Percentiles rank a stretch among this genome's conserved stretches.
Conservation (phyloP, 345 rosid species). For the Salix suchowensis region DNA sequence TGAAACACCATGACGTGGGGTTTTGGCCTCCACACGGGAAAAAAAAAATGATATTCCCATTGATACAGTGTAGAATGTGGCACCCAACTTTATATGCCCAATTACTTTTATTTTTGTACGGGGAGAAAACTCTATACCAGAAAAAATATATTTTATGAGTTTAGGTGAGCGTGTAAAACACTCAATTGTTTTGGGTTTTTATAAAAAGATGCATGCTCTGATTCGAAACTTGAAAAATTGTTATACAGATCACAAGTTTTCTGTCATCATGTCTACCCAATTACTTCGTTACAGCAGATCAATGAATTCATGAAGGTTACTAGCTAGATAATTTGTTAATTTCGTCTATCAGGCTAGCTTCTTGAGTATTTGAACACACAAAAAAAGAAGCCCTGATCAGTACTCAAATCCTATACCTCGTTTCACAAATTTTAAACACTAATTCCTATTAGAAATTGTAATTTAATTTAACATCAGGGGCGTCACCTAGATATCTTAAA, state of each 20-base stretch:
- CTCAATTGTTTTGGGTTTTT: fast-evolving
- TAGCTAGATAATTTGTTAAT: not conserved
- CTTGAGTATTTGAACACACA: not conserved
- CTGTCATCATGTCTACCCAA: too few relatives aligned
- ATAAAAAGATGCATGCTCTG: fast-evolving
- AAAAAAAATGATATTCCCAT: not conserved
- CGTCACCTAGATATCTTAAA: not conserved
- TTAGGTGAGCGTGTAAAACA: fast-evolving
- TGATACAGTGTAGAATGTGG: not conserved
- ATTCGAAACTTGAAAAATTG: too few relatives aligned
- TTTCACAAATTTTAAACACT: not conserved
- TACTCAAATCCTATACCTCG: not conserved
- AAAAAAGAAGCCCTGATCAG: too few relatives aligned
- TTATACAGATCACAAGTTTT: too few relatives aligned
- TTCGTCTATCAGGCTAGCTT: not conserved
- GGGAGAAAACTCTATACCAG: too few relatives aligned
- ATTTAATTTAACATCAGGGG: not conserved
- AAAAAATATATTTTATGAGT: too few relatives aligned
- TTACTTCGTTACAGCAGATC: not conserved
- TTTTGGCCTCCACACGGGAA: not conserved
- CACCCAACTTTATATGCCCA: not conserved
- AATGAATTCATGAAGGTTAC: not conserved
- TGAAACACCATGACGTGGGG: not conserved
- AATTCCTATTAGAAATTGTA: not conserved
- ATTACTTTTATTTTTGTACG: too few relatives aligned